Conservation (phyloP, 1,139 yeast species). For the Barnettozyma hawaiiensis region DNA sequence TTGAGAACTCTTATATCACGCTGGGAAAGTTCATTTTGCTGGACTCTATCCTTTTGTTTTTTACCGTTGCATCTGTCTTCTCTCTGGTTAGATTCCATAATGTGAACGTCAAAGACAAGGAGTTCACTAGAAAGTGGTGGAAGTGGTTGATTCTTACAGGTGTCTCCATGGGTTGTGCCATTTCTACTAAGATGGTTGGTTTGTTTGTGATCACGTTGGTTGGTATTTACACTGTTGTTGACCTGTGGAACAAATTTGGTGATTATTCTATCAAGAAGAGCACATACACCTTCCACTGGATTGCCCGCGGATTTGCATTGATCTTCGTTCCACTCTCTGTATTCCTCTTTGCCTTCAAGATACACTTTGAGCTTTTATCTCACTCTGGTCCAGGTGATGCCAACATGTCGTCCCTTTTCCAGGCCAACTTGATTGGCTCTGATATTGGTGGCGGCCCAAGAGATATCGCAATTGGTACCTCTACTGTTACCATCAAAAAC, state of each 20-base stretch:
- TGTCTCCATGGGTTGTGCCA: constrained; percentile 65
- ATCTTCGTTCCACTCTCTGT: constrained; percentile 58
- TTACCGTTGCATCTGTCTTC: constrained; percentile 79
- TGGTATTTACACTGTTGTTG: constrained; percentile 71
- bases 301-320: constrained; percentile 54
- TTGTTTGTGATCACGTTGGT: constrained; percentile 67
- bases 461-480: constrained; percentile 75
- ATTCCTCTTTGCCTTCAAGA: constrained; percentile 60
- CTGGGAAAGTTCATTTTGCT: constrained; percentile 87
- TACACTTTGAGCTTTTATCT: constrained; percentile 67
- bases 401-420: constrained; percentile 94
- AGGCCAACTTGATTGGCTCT: constrained; percentile 82
- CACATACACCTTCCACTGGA: constrained; percentile 56
- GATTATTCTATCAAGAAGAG: constrained; percentile 48
- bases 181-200: constrained; percentile 87
- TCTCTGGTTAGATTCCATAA: constrained; percentile 77
- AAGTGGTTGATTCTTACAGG: constrained; percentile 84
- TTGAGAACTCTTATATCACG: constrained; percentile 83
- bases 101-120: constrained; percentile 42
- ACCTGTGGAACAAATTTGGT: constrained; percentile 64
- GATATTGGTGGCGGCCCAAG: constrained; percentile 83
- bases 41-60: constrained; percentile 93
- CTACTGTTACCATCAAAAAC: constrained; percentile 74
- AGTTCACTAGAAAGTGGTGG: constrained; percentile 88
- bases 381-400: constrained; percentile 93